Base-by-base conservation (phyloP, 2,329 filamentous ascomycete genomes). In the Fusarium albidum region DNA sequence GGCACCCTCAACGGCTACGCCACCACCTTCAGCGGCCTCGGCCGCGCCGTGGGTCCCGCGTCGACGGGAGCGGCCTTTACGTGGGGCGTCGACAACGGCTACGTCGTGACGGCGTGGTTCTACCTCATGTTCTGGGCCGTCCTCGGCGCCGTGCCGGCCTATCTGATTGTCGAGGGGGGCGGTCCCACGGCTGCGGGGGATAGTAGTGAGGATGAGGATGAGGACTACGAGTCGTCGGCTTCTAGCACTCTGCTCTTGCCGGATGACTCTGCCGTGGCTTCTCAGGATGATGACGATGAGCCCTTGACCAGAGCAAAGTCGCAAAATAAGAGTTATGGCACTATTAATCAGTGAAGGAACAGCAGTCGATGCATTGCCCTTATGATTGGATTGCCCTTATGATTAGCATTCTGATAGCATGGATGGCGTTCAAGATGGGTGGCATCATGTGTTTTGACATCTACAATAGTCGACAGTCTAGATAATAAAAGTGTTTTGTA, bases 1-100 rank as follows among this genome's bases (percentile, higher is more conserved):
- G 93, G 92, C 2, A 97, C 93, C 0, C 76, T 98, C 49, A 98
- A 98, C 68, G 95, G 94, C 3, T 86, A 96, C 56, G 93, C 92
- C 0, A 96, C 93, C 0, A 90, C 88, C 49, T 85, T 93, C 28
- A 89, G 87, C 59, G 92, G 91, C 1, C 73, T 97, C 6, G 94
- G 93, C 2, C 80, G 93, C 41, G 93, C 92, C 1, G 67, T 82
- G 1, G 95, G 95, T 0, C 94, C 95, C 0, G 90, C 90, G 0
- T 72, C 89, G 28, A 82, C 86, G 0, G 94, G 94, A 0, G 75
- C 80, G 2, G 79, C 87, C 0, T 97, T 96, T 68, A 89, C 86
- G 0, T 85, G 84, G 75, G 94, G 94, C 1, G 85, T 92, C 1
- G 84, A 89, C 65, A 77, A 81, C 26, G 91, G 91, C 1, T 94